Base-by-base conservation (phyloP, 805 yeast genomes). In the Pichia heedii region DNA sequence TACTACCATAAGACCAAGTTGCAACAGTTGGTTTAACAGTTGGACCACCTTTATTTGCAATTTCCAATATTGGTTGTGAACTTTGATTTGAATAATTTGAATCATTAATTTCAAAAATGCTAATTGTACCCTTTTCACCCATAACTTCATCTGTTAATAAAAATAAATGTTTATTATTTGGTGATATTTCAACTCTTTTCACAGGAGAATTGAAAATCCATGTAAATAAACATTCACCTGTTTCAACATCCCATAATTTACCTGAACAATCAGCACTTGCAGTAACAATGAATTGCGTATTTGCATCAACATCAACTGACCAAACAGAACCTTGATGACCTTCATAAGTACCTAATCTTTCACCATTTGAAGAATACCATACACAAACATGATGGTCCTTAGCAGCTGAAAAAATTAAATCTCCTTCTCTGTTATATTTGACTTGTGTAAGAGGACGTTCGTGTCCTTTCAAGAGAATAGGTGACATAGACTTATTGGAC, bases 401-500 rank as follows among this genome's bases (percentile, higher is more conserved):
- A 51, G 96, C 87, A 34, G 86, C 89, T 11, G 97, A 81, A 62
- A 93, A 82, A 45, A 93, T 74, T 53, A 93, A 67, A 64, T 93
- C 99, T 37, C 99, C 99, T 59, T 94, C 97, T 50, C 79, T 74
- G 76, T 93, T 93, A 71, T 81, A 93, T 63, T 85, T 90, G 55
- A 93, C 89, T 73, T 93, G 97, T 39, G 97, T 89, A 56, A 93
- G 71, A 53, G 97, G 87, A 77, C 98, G 95, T 70, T 86, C 96
- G 69, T 93, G 98, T 48, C 97, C 97, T 74, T 84, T 84, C 57
- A 83, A 70, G 71, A 79, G 59, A 53, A 79, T 65, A 46, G 84
- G 84, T 74, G 83, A 77, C 83, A 79, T 77, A 52, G 52, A 29
- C 27, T 22, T 15, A 22, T 36, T 22, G 15, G 15, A 1, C 5